phyloP scores from a whole-genome alignment of 2,329 filamentous ascomycete species.

The Phialophora expanda region DNA sequence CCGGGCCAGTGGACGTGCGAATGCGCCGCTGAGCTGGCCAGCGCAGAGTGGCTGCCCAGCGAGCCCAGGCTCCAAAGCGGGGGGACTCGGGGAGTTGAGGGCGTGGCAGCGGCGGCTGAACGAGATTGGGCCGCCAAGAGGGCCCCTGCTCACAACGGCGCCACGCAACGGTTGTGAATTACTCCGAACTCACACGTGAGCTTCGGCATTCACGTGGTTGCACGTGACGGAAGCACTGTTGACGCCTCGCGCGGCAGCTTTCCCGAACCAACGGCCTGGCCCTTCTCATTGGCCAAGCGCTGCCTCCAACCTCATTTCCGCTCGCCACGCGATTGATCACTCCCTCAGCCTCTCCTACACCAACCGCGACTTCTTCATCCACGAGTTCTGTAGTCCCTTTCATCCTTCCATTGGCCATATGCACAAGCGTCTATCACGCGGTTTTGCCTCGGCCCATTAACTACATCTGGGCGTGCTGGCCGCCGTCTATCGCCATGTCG shows the following conservation, averaged over 20 bases:
- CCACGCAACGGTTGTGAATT: not conserved
- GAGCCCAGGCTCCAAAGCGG: not conserved
- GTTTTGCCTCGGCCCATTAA: conserved; percentile 16
- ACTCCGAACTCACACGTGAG: too few relatives aligned
- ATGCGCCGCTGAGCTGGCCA: conserved; percentile 1
- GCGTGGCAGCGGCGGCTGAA: not conserved
- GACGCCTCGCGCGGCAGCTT: not conserved
- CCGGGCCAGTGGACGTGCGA: not conserved
- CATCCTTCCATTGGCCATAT: conserved; percentile 20
- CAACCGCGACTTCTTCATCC: not conserved
- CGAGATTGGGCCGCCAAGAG: not conserved
- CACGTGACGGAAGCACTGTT: too few relatives aligned
- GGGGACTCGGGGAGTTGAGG: not conserved
- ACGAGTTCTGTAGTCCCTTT: not conserved
- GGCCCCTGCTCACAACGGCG: too few relatives aligned
- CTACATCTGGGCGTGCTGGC: conserved; percentile 9
- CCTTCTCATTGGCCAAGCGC: not conserved
- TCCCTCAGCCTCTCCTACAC: not conserved
- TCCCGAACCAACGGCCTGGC: not conserved
- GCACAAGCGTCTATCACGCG: conserved; percentile 18
- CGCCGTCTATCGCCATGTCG: not conserved
- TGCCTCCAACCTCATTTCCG: conserved; percentile 21
- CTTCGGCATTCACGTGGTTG: too few relatives aligned
- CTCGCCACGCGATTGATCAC: conserved; percentile 20
- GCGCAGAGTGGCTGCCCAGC: not conserved